Evolutionary conservation across 768 basidiomycete genomes (phyloP).

Genomic region (Coprinopsis sp.): DNA sequence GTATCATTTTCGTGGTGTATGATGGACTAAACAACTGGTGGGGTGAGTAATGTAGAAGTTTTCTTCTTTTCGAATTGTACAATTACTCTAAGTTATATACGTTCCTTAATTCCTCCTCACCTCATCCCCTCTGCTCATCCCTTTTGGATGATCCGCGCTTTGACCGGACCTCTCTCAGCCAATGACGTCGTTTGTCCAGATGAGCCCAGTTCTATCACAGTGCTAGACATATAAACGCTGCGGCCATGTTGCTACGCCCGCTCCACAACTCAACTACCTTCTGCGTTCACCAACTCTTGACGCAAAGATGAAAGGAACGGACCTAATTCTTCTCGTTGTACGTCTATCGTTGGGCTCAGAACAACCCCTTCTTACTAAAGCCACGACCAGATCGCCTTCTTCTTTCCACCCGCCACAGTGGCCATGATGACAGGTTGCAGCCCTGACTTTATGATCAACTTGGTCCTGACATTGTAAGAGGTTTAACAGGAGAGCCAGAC

Average conservation of each 20-base stretch:
- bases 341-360: background rate
- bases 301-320: too few relatives aligned
- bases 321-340: background rate
- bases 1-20: constrained; percentile 87
- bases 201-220: too few relatives aligned
- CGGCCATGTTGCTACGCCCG: too few relatives aligned
- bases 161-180: too few relatives aligned
- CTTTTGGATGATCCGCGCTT: too few relatives aligned
- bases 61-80: too few relatives aligned
- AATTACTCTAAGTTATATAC: background rate
- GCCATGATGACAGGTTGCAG: background rate
- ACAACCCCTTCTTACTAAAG: background rate
- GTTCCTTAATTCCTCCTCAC: too few relatives aligned
- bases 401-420: background rate
- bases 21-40: constrained; percentile 55
- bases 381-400: background rate
- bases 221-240: too few relatives aligned
- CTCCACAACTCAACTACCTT: too few relatives aligned
- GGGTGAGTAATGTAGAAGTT: constrained; percentile 13
- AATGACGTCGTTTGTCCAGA: too few relatives aligned
- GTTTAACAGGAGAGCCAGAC: background rate
- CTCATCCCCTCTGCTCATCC: too few relatives aligned
- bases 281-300: too few relatives aligned
- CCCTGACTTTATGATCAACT: background rate
- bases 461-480: background rate